Evolutionary conservation across 2,329 filamentous ascomycete species (phyloP), one percentile per base, ranked within the genome.

Genomic region (Stenocarpella maydis): DNA sequence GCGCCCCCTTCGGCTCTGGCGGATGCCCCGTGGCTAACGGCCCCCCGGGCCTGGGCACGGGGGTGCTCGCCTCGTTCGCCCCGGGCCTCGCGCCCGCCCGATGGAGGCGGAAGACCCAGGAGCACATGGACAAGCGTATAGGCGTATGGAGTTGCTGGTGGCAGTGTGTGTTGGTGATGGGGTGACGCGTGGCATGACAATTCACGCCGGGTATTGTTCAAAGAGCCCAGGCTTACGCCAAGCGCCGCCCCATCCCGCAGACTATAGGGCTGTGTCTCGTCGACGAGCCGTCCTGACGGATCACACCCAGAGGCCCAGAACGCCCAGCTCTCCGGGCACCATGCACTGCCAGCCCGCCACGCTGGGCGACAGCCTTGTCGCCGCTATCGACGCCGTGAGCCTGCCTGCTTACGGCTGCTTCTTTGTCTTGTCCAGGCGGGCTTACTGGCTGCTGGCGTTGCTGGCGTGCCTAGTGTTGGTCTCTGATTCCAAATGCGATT

Each of bases 231-330:
- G 58, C 21, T 49, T 8, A 10, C 26, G 58, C 58, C 58, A 63
- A 63, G 58, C 43, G 28, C 28, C 19, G n/a, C n/a, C 37, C 14
- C 28, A 49, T 47, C 26, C 58, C 58, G 55, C 58, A 49, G 28
- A 19, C 43, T 43, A 61, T 61, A 61, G 58, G 58, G 58, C 58
- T 61, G 58, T 61, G 58, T 19, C 14, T n/a, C n/a, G 28, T 34
- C 41, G 21, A 61, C 47, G 39, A 41, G 41, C 58, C 19, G 4
- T 61, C n/a, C 34, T 19, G 58, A 41, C 58, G 9, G 58, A 61
- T n/a, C n/a, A n/a, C n/a, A n/a, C n/a, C 58, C 58, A 49, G 28
- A 26, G n/a, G 58, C 58, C 58, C 43, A 63, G 43, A 34, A 47
- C n/a, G 55, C 41, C 41, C 28, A 63, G 58, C 28, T 37, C 12